Base-by-base conservation (phyloP, 2,329 filamentous ascomycete species). In the Byssoonygena ceratinophila region DNA sequence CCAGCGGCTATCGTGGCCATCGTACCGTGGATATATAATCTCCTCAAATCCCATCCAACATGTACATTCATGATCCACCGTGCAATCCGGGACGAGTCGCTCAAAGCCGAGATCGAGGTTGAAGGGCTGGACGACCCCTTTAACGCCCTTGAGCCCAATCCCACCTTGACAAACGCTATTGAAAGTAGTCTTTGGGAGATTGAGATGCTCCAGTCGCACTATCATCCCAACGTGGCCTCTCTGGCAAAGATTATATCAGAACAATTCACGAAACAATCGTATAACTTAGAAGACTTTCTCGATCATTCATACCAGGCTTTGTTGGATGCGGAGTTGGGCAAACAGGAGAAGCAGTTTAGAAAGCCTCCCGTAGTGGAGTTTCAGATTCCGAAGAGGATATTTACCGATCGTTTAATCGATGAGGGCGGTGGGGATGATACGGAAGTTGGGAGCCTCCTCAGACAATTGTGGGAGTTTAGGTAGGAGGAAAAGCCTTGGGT, bases 61-160 rank as follows among this genome's bases (percentile, higher is more conserved):
- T 94, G 88, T 64, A 94, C 91, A 0, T 97, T 95, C 63, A 94
- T 98, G 89, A 80, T 98, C 59, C 94, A 98, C 67, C 82, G 92
- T 51, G 81, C 81, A 54, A 23, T 53, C 9, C 25, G 27, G 12
- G 40, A 55, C 22, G 16, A 32, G 16, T 45, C 49, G 3, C 39
- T 46, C 4, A 34, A 51, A 14, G 31, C 29, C n/a, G 46, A 80
- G 78, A 60, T 76, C 77, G 50, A 63, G 4, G 75, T 47, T 70
- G 67, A 76, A 31, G 81, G 80, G 41, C 77, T 81, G 71, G 70
- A 77, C 43, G 94, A 98, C 63, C 84, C 87, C 0, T 98, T 95
- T 64, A 67, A 85, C 54, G 76, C 83, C 48, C 72, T 80, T 4
- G 87, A 96, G 68, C 63, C 73, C 25, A 87, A 98, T 58, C 94